A percentile compares a stretch with the other conserved stretches of the same genome.
Conservation (phyloP, 1,139 yeast genomes). For the Magnusiomyces suaveolens region DNA sequence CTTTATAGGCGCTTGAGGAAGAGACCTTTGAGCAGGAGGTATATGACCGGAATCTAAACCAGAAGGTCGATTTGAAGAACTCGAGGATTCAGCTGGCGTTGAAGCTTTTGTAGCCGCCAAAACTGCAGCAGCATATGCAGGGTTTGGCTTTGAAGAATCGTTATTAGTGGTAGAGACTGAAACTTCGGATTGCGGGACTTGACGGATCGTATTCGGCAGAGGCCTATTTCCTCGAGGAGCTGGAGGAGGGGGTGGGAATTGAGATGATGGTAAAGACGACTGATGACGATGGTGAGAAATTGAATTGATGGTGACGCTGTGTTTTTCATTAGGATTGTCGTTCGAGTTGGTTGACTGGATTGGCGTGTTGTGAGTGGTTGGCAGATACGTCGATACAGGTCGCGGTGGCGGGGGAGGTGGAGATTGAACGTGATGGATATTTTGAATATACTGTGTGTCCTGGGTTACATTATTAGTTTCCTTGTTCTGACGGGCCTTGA, state of each 20-base stretch:
- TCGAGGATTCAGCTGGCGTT: background rate
- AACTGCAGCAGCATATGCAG: conserved; percentile 1
- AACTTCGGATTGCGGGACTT: background rate
- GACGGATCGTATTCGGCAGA: background rate
- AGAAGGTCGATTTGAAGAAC: background rate
- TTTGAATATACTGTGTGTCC: background rate
- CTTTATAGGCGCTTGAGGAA: background rate
- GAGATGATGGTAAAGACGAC: background rate
- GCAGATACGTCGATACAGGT: background rate
- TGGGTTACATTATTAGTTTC: no score
- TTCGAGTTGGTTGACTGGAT: background rate
- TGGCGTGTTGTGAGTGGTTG: background rate
- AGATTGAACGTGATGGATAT: background rate
- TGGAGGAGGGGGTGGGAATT: background rate
- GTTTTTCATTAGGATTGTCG: no score
- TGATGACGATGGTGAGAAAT: background rate
- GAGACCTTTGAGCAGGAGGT: background rate
- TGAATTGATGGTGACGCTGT: background rate
- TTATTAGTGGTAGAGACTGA: background rate
- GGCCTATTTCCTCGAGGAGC: background rate
- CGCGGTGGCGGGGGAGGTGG: background rate
- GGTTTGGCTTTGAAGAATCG: background rate
- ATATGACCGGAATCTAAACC: background rate
- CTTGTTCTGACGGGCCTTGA: no score
- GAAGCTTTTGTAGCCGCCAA: background rate